phyloP scores from a whole-genome alignment of 2,329 filamentous ascomycete species.

The Aureobasidium sp. region DNA sequence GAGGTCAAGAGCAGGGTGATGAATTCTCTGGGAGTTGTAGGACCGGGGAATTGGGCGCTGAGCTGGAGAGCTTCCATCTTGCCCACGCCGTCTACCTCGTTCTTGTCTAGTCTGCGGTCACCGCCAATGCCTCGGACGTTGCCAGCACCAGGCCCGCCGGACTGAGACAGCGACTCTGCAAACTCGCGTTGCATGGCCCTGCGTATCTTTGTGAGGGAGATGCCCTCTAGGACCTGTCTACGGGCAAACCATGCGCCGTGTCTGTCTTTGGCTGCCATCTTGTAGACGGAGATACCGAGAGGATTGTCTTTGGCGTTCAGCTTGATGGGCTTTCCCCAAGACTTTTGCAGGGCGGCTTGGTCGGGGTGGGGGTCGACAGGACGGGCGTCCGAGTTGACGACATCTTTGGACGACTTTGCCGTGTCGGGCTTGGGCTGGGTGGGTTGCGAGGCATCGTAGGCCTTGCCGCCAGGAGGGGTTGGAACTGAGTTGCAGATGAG shows the following conservation, averaged over 20 bases:
- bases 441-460: constrained; percentile 43
- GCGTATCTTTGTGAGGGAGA: constrained; percentile 73
- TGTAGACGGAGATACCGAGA: constrained; percentile 69
- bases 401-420: constrained; percentile 44
- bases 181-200: constrained; percentile 73
- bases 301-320: constrained; percentile 66
- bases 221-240: constrained; percentile 70
- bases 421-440: constrained; percentile 52
- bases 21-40: constrained; percentile 82
- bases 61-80: constrained; percentile 73
- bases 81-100: constrained; percentile 52
- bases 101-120: constrained; percentile 64
- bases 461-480: constrained; percentile 41
- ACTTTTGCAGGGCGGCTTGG: constrained; percentile 60
- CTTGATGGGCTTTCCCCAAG: constrained; percentile 82
- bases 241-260: constrained; percentile 86
- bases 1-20: constrained; percentile 71
- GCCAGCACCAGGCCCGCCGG: constrained; percentile 63
- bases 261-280: constrained; percentile 69
- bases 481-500: constrained; percentile 73
- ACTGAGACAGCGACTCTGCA: constrained; percentile 63
- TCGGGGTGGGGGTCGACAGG: constrained; percentile 44
- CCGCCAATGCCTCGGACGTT: constrained; percentile 81
- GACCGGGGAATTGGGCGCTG: constrained; percentile 83
- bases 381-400: constrained; percentile 47